phyloP scores from a whole-genome alignment of 108 stramenopile genomes.

The Cyclostephanos tholiformis region DNA sequence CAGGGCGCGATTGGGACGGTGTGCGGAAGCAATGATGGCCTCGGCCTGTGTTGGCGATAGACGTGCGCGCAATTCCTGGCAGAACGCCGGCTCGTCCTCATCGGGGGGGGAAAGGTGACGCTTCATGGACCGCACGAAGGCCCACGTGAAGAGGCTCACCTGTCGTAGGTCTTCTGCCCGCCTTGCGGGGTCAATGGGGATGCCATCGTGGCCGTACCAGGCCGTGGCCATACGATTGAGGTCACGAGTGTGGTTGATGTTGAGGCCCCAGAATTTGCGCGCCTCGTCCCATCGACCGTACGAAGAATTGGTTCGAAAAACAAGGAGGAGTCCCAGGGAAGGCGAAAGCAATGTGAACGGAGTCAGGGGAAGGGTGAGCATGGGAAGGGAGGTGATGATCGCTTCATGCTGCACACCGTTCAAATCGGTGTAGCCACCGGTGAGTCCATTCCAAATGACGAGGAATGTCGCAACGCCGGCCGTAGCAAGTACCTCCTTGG shows the following conservation, averaged over 20 bases:
- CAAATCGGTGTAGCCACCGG: conserved; percentile 67
- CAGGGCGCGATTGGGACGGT: conserved; percentile 78
- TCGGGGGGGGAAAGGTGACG: conserved; percentile 68
- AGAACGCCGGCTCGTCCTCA: conserved; percentile 69
- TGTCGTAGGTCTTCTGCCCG: conserved; percentile 57
- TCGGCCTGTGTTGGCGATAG: conserved; percentile 66
- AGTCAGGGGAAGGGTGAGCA: conserved; percentile 59
- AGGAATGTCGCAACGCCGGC: conserved; percentile 59
- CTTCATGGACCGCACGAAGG: conserved; percentile 76
- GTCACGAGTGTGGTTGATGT: conserved; percentile 82
- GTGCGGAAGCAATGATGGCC: conserved; percentile 59
- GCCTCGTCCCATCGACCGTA: conserved; percentile 86
- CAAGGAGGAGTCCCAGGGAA: conserved; percentile 72
- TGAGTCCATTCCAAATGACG: conserved; percentile 52
- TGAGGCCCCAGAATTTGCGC: conserved; percentile 81
- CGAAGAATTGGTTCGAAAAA: conserved; percentile 79
- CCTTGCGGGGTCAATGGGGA: conserved; percentile 32
- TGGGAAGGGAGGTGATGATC: conserved; percentile 31
- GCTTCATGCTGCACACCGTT: conserved; percentile 54
- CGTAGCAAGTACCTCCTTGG: conserved; percentile 52
- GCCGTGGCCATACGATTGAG: conserved; percentile 70
- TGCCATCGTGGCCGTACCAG: conserved; percentile 57
- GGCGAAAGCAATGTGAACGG: conserved; percentile 69
- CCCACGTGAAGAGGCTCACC: conserved; percentile 68
- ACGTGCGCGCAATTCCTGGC: conserved; percentile 51